A percentile compares a stretch with the other conserved stretches of the same genome.
phyloP scores from a whole-genome alignment of 306 rosid genomes.

The Cicer arietinum region DNA sequence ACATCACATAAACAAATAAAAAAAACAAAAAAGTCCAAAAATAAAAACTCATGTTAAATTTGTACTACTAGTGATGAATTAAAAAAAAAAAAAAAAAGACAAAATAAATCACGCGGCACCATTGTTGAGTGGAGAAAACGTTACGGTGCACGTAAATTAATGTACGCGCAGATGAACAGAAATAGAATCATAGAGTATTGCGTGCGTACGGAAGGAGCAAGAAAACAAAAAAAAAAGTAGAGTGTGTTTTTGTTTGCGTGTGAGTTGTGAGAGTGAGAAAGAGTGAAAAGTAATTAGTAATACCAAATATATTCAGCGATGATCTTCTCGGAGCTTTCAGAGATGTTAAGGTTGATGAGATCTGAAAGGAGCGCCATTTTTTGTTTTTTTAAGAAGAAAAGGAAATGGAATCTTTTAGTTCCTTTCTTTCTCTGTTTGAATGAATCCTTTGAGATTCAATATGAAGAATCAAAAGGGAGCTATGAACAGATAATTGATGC shows the following conservation, averaged over 20 bases:
- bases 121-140: not conserved
- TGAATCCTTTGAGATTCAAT: no score
- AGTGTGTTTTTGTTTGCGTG: not conserved
- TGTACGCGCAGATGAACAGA: not conserved
- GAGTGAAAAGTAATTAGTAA: constrained; percentile 8
- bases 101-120: no score
- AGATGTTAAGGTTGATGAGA: constrained; percentile 67
- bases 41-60: no score
- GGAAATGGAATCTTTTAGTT: not conserved
- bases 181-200: not conserved
- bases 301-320: constrained; percentile 79
- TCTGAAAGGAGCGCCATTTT: constrained; percentile 65
- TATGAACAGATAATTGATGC: no score
- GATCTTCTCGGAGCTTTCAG: constrained; percentile 56
- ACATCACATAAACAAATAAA: not conserved
- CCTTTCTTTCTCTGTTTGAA: no score
- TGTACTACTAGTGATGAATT: no score
- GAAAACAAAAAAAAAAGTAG: not conserved
- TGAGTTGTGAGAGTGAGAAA: not conserved
- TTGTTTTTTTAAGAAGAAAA: not conserved
- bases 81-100: no score
- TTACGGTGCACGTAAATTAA: constrained; percentile 3
- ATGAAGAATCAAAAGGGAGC: no score
- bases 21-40: not conserved
- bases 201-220: not conserved